phyloP scores from a whole-genome alignment of 2,329 filamentous ascomycete genomes.

The Pseudocercospora pini-densiflorae region DNA sequence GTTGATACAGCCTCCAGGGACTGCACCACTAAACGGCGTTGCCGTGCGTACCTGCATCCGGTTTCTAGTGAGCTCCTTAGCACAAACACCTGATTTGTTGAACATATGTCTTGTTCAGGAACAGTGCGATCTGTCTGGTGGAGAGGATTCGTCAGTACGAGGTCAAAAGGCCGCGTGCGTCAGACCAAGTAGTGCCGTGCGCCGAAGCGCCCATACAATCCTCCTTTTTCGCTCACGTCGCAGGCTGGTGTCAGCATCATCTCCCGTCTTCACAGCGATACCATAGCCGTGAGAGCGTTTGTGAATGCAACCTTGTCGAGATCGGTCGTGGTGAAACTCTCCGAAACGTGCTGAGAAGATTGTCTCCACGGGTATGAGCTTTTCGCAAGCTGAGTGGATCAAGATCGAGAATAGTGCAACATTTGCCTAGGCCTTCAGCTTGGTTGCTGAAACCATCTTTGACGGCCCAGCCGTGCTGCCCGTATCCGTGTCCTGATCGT shows the following conservation, averaged over 20 bases:
- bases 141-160: constrained; percentile 3
- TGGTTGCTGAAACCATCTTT: not conserved
- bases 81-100: not conserved
- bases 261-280: not conserved
- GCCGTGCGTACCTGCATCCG: constrained; percentile 6
- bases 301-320: not conserved
- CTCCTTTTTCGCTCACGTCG: not conserved
- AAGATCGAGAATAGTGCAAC: not conserved
- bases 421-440: not conserved
- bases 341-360: not conserved
- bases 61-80: not conserved
- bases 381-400: not conserved
- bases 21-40: not conserved
- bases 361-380: not conserved
- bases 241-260: not conserved
- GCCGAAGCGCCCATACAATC: not conserved
- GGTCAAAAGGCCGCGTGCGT: constrained; percentile 1
- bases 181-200: not conserved
- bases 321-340: constrained; percentile 3
- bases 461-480: not conserved
- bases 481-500: not conserved
- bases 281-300: not conserved
- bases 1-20: not conserved
- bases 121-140: not conserved
- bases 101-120: not conserved